These are phyloP conservation scores for Coelastrella sp. DNA, from an alignment of 139 green algal genomes.

Conservation along the genomic window DNA sequence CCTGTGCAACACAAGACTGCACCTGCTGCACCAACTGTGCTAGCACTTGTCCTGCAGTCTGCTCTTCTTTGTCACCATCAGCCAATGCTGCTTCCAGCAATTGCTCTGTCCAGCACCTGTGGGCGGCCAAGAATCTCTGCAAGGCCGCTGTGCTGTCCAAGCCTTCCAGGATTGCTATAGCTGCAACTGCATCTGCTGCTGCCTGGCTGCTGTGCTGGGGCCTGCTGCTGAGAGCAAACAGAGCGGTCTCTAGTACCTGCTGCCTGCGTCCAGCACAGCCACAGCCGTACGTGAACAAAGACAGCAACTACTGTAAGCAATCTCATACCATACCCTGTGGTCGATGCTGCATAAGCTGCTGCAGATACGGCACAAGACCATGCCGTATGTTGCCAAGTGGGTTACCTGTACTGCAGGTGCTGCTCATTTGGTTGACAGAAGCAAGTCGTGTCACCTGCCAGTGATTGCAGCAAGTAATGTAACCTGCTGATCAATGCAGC, in stretches of 20 bases:
- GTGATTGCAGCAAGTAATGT: too few relatives aligned
- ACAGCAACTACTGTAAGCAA: too few relatives aligned
- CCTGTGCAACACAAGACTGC: slow-evolving; percentile 65
- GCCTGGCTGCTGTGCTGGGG: slow-evolving; percentile 32
- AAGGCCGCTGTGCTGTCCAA: slow-evolving; percentile 56
- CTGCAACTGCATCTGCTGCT: slow-evolving; percentile 70
- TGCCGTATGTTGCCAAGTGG: too few relatives aligned
- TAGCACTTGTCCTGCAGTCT: slow-evolving; percentile 39
- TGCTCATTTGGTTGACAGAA: too few relatives aligned
- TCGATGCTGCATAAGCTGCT: too few relatives aligned
- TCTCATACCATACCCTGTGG: too few relatives aligned
- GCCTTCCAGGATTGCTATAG: slow-evolving; percentile 57
- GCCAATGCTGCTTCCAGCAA: slow-evolving; percentile 40
- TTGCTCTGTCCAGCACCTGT: slow-evolving; percentile 47
- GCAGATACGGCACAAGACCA: too few relatives aligned
- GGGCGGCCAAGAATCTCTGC: slow-evolving; percentile 60
- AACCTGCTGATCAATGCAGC: too few relatives aligned
- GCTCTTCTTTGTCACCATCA: neutral
- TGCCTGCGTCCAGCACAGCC: slow-evolving; percentile 44
- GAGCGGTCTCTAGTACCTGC: slow-evolving; percentile 72
- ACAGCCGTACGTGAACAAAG: too few relatives aligned
- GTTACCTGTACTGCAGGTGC: too few relatives aligned
- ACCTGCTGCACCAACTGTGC: slow-evolving; percentile 53
- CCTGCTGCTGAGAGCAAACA: slow-evolving; percentile 53
- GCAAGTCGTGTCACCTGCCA: too few relatives aligned